Percentiles rank a stretch among this genome's conserved stretches.
phyloP scores from a whole-genome alignment of 2,329 filamentous ascomycete species.

The Sarocladium oryzae region DNA sequence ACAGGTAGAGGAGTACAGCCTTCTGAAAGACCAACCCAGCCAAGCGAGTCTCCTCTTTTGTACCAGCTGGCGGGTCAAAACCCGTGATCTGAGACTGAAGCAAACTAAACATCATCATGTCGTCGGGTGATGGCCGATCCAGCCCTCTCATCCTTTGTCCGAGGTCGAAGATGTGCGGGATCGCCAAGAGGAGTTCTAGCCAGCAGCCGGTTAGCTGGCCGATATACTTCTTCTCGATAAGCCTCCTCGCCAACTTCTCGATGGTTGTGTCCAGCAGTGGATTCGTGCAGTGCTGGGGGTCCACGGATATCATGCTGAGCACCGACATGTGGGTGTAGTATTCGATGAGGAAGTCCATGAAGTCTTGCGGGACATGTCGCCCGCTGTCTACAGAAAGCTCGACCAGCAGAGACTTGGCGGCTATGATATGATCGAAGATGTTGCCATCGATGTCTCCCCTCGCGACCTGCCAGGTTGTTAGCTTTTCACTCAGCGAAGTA shows the following conservation, averaged over 20 bases:
- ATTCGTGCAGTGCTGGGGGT: slow-evolving; percentile 13
- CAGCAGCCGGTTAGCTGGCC: slow-evolving; percentile 21
- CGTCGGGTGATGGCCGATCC: slow-evolving; percentile 23
- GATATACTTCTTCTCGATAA: slow-evolving; percentile 16
- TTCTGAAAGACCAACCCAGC: slow-evolving; percentile 30
- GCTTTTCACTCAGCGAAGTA: background rate
- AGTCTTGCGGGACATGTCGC: slow-evolving; percentile 20
- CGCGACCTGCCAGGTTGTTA: slow-evolving; percentile 6
- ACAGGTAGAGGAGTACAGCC: slow-evolving; percentile 28
- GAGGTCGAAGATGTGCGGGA: slow-evolving; percentile 26
- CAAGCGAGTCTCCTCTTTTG: slow-evolving; percentile 23
- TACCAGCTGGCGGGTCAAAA: slow-evolving; percentile 25
- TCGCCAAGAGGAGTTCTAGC: slow-evolving; percentile 19
- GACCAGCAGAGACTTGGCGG: slow-evolving; percentile 26
- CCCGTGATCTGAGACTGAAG: slow-evolving; percentile 26
- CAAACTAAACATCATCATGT: slow-evolving; percentile 27
- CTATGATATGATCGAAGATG: slow-evolving; percentile 31
- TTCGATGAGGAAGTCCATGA: slow-evolving; percentile 32
- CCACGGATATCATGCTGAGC: slow-evolving; percentile 33
- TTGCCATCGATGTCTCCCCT: slow-evolving; percentile 31
- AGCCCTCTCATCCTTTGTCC: slow-evolving; percentile 20
- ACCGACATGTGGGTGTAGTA: slow-evolving; percentile 33
- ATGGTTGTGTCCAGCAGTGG: slow-evolving; percentile 16
- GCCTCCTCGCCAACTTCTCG: slow-evolving; percentile 12
- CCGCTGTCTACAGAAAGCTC: slow-evolving; percentile 22